Evolutionary conservation across 1,139 yeast species (phyloP), one percentile per base, ranked within the genome.

Genomic region (Geotrichum europaeum): DNA sequence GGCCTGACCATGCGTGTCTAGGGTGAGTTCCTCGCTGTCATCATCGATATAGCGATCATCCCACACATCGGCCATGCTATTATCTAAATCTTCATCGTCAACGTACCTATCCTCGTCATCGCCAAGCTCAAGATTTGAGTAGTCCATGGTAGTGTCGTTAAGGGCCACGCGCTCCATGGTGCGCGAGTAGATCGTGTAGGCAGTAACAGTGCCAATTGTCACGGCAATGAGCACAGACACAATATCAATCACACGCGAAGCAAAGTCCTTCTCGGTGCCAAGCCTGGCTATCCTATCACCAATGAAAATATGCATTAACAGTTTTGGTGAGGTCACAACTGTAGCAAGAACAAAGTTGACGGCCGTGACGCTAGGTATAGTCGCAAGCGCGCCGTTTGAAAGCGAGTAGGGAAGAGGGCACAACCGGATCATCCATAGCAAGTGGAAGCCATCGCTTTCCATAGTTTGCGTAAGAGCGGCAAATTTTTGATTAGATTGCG

Each of bases 401-500:
- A 92, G 76, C 3, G 97, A 89, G 71, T 92, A 94, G 0, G 99
- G 98, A 68, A 92, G 81, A 0, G 99, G 99, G 67, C 97, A 90
- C 62, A 92, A 74, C 60, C 97, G 78, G 53, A 94, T 81, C 71
- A 92, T 78, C 60, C 86, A 81, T 60, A 94, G 75, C 51, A 94
- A 74, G 64, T 84, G 72, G 63, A 91, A 80, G 62, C 89, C 85
- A 64, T 85, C 87, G 57, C 81, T 78, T 60, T 85, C 85, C 64
- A 94, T 74, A 7, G 91, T 87, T 62, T 85, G 84, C 0, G 91
- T 81, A 66, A 94, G 82, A 0, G 96, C 92, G 65, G 85, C 81
- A 66, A 94, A 84, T 64, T 83, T 84, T 59, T 83, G 83, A 70
- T 87, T 88, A 20, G 77, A 64, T 30, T 67, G 66, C 3, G 84